A percentile compares a stretch with the other conserved stretches of the same genome.
phyloP scores from a whole-genome alignment of 1,139 yeast species.

The Wickerhamomyces sp. region DNA sequence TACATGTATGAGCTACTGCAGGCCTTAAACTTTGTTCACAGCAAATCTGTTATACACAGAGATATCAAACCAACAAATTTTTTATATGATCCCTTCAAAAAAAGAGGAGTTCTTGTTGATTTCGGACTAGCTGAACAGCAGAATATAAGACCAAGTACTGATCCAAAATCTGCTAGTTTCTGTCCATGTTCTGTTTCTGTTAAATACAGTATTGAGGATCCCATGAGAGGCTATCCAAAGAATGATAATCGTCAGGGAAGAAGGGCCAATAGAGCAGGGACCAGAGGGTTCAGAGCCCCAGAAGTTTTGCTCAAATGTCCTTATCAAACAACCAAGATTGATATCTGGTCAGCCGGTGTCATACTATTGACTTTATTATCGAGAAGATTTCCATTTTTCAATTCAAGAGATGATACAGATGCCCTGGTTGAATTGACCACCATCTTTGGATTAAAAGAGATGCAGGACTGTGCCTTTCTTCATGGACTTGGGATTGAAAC shows the following conservation, averaged over 20 bases:
- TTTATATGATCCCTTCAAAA: constrained; percentile 40
- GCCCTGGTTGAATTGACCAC: constrained; percentile 81
- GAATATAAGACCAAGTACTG: constrained; percentile 10
- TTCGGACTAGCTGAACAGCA: constrained; percentile 25
- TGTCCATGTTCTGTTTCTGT: constrained; percentile 24
- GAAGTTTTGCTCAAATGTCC: constrained; percentile 52
- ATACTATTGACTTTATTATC: constrained; percentile 68
- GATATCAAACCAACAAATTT: constrained; percentile 80
- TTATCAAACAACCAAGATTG: constrained; percentile 65
- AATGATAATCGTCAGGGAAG: constrained; percentile 83
- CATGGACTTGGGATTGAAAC: constrained; percentile 91
- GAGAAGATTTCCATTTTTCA: constrained; percentile 75
- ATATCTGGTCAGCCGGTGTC: constrained; percentile 80
- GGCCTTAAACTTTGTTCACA: constrained; percentile 51
- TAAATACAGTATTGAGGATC: constrained; percentile 7
- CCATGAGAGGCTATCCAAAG: constrained; percentile 63
- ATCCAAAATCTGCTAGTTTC: constrained; percentile 22
- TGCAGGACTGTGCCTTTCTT: constrained; percentile 71
- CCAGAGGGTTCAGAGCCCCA: constrained; percentile 83
- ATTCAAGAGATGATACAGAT: constrained; percentile 92
- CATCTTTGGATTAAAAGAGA: constrained; percentile 73
- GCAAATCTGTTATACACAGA: constrained; percentile 61
- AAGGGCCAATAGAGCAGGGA: constrained; percentile 95
- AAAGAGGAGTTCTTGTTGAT: constrained; percentile 24
- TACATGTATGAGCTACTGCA: constrained; percentile 77